A percentile compares a stretch with the other conserved stretches of the same genome.
Evolutionary conservation across 768 basidiomycete genomes (phyloP).

Genomic region (Amanita rimosa): DNA sequence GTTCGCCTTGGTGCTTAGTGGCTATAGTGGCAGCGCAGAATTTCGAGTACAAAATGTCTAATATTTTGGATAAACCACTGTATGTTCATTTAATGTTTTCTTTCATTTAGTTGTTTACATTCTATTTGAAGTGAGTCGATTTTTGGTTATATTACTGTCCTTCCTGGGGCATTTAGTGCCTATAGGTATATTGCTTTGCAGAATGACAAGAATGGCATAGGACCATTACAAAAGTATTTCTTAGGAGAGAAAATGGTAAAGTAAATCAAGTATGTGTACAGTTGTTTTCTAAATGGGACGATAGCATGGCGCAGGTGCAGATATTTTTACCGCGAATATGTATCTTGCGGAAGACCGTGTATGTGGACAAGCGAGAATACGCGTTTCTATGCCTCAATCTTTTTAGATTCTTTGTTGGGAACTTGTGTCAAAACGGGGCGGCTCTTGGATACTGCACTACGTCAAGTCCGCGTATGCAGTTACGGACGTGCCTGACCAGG

Average conservation of each 20-base stretch:
- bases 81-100: slow-evolving; percentile 12
- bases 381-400: background rate
- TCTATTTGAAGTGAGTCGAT: slow-evolving; percentile 46
- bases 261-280: slow-evolving; percentile 5
- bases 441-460: slow-evolving; percentile 89
- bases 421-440: slow-evolving; percentile 87
- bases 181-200: slow-evolving; percentile 87
- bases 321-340: slow-evolving; percentile 95
- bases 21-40: slow-evolving; percentile 73
- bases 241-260: slow-evolving; percentile 88
- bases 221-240: slow-evolving; percentile 93
- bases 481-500: slow-evolving; percentile 90
- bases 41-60: slow-evolving; percentile 91
- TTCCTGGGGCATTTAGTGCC: slow-evolving; percentile 89
- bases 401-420: slow-evolving; percentile 90
- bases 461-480: slow-evolving; percentile 91
- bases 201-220: slow-evolving; percentile 74
- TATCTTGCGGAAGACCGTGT: slow-evolving; percentile 87
- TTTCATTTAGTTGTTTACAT: background rate
- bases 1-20: background rate
- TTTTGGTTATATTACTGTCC: slow-evolving; percentile 91
- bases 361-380: slow-evolving; percentile 12
- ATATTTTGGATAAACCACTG: slow-evolving; percentile 87
- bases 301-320: slow-evolving; percentile 71
- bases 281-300: background rate